Conservation (phyloP, 257 asterid species). For the Nicotiana noctiflora region DNA sequence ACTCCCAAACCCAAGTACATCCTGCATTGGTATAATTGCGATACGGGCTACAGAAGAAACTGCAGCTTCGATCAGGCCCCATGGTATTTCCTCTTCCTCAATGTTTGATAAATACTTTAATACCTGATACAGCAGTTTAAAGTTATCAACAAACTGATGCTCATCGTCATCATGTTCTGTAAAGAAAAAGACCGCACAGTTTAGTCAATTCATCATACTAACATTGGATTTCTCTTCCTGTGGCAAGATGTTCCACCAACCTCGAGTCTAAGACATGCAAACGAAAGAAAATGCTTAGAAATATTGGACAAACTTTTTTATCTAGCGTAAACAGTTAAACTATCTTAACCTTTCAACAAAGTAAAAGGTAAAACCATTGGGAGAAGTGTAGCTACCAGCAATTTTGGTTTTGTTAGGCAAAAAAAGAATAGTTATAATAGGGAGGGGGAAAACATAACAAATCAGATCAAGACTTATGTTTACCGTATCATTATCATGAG, state of each 20-base stretch:
- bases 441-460: background rate
- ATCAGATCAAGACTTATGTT: background rate
- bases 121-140: conserved; percentile 43
- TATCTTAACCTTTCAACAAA: no score
- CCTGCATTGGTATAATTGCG: conserved; percentile 94
- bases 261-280: conserved; percentile 49
- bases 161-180: background rate
- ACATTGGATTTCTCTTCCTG: conserved; percentile 70
- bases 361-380: background rate
- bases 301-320: background rate
- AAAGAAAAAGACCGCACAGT: background rate
- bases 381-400: background rate
- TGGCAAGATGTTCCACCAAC: conserved; percentile 90
- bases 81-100: conserved; percentile 63
- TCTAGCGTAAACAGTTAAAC: background rate
- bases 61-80: conserved; percentile 78
- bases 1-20: conserved; percentile 75
- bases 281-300: conserved; percentile 8
- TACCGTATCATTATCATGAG: conserved; percentile 99
- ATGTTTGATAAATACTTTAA: conserved; percentile 52
- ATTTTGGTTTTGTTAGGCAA: background rate
- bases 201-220: conserved; percentile 25
- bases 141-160: conserved; percentile 14
- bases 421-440: background rate
- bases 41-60: conserved; percentile 84